Conservation (phyloP, 1,139 yeast genomes). For the Sugiyamaella japonica region DNA sequence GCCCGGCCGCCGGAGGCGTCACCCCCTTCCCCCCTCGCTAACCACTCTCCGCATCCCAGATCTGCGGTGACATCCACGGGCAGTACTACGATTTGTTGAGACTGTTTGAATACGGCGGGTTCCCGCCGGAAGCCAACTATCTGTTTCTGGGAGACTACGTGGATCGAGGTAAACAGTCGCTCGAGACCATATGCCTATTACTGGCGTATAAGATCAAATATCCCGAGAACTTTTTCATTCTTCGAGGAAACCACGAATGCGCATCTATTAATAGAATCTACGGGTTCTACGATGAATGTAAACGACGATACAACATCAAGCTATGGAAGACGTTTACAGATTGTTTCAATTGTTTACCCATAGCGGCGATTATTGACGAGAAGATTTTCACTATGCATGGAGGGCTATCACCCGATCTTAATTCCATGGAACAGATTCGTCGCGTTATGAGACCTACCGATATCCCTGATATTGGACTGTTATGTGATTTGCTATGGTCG, state of each 20-base stretch:
- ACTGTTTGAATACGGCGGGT: conserved; percentile 95
- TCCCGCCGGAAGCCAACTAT: conserved; percentile 91
- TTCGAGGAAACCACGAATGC: conserved; percentile 97
- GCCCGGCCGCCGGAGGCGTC: conserved; percentile 2
- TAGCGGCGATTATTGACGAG: conserved; percentile 96
- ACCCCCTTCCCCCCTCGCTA: background rate
- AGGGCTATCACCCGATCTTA: conserved; percentile 94
- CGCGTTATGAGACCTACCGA: conserved; percentile 99
- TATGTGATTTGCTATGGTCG: conserved; percentile 96
- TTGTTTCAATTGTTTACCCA: conserved; percentile 96
- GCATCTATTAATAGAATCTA: conserved; percentile 96
- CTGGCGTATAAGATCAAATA: conserved; percentile 95
- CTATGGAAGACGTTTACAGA: conserved; percentile 98
- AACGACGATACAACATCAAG: conserved; percentile 94
- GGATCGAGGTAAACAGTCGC: conserved; percentile 95
- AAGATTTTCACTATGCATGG: conserved; percentile 99
- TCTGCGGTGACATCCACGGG: conserved; percentile 95
- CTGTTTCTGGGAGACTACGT: conserved; percentile 95
- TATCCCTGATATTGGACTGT: conserved; percentile 93
- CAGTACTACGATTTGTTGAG: conserved; percentile 95
- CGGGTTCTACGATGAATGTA: conserved; percentile 95
- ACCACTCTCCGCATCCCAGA: conserved; percentile 31
- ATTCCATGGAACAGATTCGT: conserved; percentile 97
- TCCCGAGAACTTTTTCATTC: conserved; percentile 93
- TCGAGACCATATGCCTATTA: conserved; percentile 89